Conservation (phyloP, 169 alveolate genomes). For the Amoebophrya sp. region DNA sequence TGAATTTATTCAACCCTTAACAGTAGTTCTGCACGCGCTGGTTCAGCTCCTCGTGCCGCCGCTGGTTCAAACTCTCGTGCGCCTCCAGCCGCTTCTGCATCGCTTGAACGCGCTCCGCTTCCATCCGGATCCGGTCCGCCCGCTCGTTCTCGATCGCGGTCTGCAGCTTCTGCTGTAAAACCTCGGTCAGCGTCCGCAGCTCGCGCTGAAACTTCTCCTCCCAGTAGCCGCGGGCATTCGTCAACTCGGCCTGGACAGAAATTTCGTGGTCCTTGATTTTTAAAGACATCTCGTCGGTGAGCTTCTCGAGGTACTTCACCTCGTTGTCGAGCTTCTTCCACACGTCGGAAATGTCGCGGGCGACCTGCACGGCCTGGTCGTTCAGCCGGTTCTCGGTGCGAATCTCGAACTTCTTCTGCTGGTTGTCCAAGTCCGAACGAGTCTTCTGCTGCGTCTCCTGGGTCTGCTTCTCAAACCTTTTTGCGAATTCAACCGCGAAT, state of each 20-base stretch:
- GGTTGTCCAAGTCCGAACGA: background rate
- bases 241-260: background rate
- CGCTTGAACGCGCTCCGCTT: background rate
- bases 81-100: background rate
- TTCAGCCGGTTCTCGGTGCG: background rate
- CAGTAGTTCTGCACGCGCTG: background rate
- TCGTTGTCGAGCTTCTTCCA: background rate
- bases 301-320: background rate
- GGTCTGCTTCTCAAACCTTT: background rate
- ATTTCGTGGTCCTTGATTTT: background rate
- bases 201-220: slow-evolving; percentile 2
- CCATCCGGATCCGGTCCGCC: background rate
- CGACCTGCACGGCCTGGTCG: background rate
- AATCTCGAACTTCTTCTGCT: background rate
- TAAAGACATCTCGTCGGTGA: background rate
- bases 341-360: background rate
- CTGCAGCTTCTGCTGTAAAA: background rate
- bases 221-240: background rate
- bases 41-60: background rate
- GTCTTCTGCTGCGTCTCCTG: background rate
- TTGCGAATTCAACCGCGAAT: background rate
- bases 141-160: background rate
- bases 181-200: background rate
- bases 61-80: background rate
- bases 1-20: no score